Base-by-base conservation (phyloP, 768 basidiomycete genomes). In the Suillus brevipes region DNA sequence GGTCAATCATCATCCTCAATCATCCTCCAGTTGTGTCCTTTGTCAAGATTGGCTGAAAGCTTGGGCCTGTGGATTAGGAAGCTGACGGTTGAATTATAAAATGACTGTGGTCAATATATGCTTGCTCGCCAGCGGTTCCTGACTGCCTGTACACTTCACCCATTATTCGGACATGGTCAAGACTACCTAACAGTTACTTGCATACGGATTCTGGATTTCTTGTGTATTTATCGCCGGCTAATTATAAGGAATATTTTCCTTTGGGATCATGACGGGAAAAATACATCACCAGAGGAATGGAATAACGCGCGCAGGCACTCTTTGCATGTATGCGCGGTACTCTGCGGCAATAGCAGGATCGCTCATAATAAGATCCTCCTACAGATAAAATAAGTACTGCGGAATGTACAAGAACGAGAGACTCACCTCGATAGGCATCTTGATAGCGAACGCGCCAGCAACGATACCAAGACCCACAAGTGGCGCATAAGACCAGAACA, bases 401-500 rank as follows among this genome's bases (percentile, higher is more conserved):
- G 28, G 12, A 20, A 28, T 25, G 14, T 31, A 43, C 16, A 6
- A 52, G 10, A 38, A 38, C n/a, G 38, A 34, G 47, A 20, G 9
- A 62, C 70, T 31, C 31, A 31, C 31, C 31, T 31, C 31, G 31
- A 31, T 31, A 18, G 77, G 75, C 36, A 79, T 78, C 56, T 79
- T 78, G 36, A 74, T 53, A 12, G 73, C 75, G 31, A 79, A 70
- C 13, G 71, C 74, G 8, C 66, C 68, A 2, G 65, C 65, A 56
- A 68, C 67, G 10, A 76, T 59, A 23, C 66, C 64, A 12, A 75
- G 61, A 37, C 70, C 70, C 3, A 69, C 69, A 59, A 79, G 71
- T 25, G 78, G 78, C 10, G 71, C 70, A 65, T 77, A 79, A 34
- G 77, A 79, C 78, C 78, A 78, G 38, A 72, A 52, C 28, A 52